Conservation (phyloP, 2,329 filamentous ascomycete species). For the Neopestalotiopsis clavispora region DNA sequence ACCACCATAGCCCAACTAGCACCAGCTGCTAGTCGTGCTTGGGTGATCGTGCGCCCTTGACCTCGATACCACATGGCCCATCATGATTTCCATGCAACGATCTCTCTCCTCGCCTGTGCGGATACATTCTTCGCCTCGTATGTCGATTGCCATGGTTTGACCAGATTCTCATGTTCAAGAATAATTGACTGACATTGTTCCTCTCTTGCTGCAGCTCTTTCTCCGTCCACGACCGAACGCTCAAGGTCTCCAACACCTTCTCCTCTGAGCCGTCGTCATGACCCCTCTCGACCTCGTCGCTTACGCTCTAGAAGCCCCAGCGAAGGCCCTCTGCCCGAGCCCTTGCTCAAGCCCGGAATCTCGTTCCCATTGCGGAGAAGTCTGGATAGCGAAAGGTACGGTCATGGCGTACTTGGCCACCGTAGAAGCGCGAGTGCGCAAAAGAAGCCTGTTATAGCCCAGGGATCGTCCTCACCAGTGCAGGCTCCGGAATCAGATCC, state of each 20-base stretch:
- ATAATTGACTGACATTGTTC: conserved; percentile 35
- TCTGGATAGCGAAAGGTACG: conserved; percentile 45
- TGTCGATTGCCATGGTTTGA: conserved; percentile 41
- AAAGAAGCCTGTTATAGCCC: conserved; percentile 56
- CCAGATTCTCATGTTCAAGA: neutral
- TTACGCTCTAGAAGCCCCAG: conserved; percentile 59
- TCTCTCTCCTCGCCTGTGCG: conserved; percentile 67
- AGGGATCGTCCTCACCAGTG: conserved; percentile 33
- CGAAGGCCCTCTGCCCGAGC: conserved; percentile 45
- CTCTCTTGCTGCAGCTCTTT: conserved; percentile 53
- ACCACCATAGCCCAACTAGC: conserved; percentile 31
- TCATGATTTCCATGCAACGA: conserved; percentile 67
- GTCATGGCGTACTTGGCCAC: conserved; percentile 34
- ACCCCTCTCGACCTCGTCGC: conserved; percentile 54
- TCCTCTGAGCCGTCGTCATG: conserved; percentile 56
- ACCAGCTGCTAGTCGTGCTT: conserved; percentile 40
- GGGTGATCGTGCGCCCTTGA: conserved; percentile 34
- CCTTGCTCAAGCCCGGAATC: conserved; percentile 47
- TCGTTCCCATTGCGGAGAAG: conserved; percentile 47
- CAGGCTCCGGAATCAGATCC: conserved; percentile 25
- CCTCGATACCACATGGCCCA: conserved; percentile 49
- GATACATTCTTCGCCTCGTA: conserved; percentile 63
- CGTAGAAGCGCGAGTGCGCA: conserved; percentile 44
- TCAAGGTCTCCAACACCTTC: conserved; percentile 62
- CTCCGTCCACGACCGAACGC: conserved; percentile 55